Evolutionary conservation across 768 basidiomycete species (phyloP), one percentile per base, ranked within the genome.

Genomic region (Lyophyllum atratum): DNA sequence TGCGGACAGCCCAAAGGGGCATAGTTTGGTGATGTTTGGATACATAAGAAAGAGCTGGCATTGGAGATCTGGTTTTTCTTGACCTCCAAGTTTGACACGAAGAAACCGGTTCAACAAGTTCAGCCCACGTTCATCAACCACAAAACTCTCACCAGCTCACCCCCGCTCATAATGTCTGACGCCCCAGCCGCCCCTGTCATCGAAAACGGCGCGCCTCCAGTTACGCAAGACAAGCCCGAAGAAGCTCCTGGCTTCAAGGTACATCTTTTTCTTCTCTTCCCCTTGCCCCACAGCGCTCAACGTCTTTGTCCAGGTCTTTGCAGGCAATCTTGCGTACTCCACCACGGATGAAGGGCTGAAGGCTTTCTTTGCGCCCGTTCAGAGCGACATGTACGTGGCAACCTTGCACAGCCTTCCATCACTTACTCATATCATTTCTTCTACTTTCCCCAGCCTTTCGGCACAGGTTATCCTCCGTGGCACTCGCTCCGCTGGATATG

Each of bases 291-390:
- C 65, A 61, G 61, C 59, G 59, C 60, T 63, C 61, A 65, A 54
- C 58, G 55, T 33, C 47, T 59, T 49, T 52, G 49, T 46, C 49
- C 50, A 95, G 93, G 91, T 94, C 80, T 95, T 95, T 75, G 92
- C 88, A 70, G 94, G 94, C 67, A 96, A 96, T 79, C 93, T 96
- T 81, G 86, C 92, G 80, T 96, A 95, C 77, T 81, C 86, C 70
- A 93, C 92, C 65, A 92, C 90, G 81, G 92, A 93, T 82, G 90
- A 93, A 77, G 91, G 91, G 86, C 89, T 96, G 79, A 90, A 85
- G 88, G 79, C 90, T 75, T 90, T 96, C 83, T 96, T 95, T 82
- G 89, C 82, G 75, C 89, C 90, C 71, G 87, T 93, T 70, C 80
- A 84, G 75, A 84, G 77, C 80, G 92, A 93, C 76, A 87, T 95